A percentile compares a stretch with the other conserved stretches of the same genome.
These are phyloP conservation scores for Marasmius tenuissimus DNA, from an alignment of 1,284 basidiomycete species.

Conservation along the genomic window DNA sequence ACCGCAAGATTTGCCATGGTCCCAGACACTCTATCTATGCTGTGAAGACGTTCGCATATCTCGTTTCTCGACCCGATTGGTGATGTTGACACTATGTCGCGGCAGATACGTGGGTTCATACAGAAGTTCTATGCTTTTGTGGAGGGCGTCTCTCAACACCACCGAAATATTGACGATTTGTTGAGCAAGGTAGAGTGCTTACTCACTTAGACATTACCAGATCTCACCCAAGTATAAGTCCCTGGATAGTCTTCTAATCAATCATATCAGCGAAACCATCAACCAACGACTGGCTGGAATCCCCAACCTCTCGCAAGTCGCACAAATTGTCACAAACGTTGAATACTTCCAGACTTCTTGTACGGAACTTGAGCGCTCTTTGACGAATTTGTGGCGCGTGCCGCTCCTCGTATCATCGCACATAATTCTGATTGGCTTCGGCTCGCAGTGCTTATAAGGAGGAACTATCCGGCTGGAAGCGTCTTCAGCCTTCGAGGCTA, in stretches of 20 bases:
- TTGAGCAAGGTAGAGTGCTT: conserved; percentile 70
- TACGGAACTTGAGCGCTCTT: conserved; percentile 81
- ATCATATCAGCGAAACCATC: conserved; percentile 81
- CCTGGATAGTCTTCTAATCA: conserved; percentile 82
- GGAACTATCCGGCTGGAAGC: conserved; percentile 76
- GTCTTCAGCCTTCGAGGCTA: conserved; percentile 65
- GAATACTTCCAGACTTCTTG: conserved; percentile 92
- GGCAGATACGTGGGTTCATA: conserved; percentile 85
- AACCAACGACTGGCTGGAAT: conserved; percentile 69
- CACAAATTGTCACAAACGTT: conserved; percentile 91
- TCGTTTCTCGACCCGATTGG: background rate
- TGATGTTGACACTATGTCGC: background rate
- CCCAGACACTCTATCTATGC: conserved; percentile 91
- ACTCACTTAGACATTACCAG: background rate
- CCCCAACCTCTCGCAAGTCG: conserved; percentile 89
- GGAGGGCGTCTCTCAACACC: conserved; percentile 90
- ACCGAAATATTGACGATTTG: conserved; percentile 90
- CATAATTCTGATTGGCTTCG: background rate
- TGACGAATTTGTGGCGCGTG: conserved; percentile 74
- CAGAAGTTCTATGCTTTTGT: conserved; percentile 97
- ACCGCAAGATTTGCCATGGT: conserved; percentile 89
- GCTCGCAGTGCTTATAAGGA: conserved; percentile 75
- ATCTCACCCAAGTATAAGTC: conserved; percentile 50
- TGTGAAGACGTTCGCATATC: conserved; percentile 78
- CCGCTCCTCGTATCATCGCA: background rate